Percentiles rank a stretch among this genome's conserved stretches.
Evolutionary conservation across 371 early-diverging fungal species (phyloP).

Genomic region (Gilbertella persicaria): DNA sequence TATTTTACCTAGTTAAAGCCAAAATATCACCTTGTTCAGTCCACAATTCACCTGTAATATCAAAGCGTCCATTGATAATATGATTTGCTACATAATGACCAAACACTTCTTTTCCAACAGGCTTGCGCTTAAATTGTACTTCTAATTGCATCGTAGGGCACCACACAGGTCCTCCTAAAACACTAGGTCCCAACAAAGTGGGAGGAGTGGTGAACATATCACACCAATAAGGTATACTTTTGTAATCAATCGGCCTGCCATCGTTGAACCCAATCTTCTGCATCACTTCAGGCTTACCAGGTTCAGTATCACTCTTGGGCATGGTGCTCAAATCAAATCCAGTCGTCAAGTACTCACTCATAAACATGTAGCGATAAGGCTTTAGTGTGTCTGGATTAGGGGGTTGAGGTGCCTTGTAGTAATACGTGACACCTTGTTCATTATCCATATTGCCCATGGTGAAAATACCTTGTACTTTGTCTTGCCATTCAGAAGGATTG

Average conservation of each 20-base stretch:
- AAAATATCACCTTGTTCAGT: constrained; percentile 34
- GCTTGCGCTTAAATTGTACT: constrained; percentile 44
- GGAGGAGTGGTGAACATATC: constrained; percentile 51
- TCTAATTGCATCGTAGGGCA: constrained; percentile 52
- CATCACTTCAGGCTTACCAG: constrained; percentile 38
- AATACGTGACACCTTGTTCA: constrained; percentile 35
- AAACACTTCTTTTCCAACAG: constrained; percentile 28
- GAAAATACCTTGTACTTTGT: constrained; percentile 35
- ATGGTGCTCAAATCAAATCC: constrained; percentile 9
- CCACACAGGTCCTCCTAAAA: constrained; percentile 37
- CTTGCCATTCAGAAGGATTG: constrained; percentile 23
- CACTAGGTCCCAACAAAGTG: constrained; percentile 26
- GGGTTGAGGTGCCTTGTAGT: constrained; percentile 21
- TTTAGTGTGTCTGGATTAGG: constrained; percentile 22
- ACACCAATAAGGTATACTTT: constrained; percentile 44
- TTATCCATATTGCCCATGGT: constrained; percentile 49
- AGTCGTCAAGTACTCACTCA: constrained; percentile 28
- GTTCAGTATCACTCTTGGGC: background rate
- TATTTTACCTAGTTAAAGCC: constrained; percentile 37
- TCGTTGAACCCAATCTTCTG: constrained; percentile 38
- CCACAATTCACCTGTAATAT: constrained; percentile 45
- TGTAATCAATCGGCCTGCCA: constrained; percentile 39
- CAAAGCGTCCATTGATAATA: constrained; percentile 45
- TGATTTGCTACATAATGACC: constrained; percentile 38
- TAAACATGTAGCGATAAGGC: constrained; percentile 30